Evolutionary conservation across 176 grass and related monocot genomes (phyloP), one percentile per base, ranked within the genome.

Genomic region (Rhynchospora breviuscula): DNA sequence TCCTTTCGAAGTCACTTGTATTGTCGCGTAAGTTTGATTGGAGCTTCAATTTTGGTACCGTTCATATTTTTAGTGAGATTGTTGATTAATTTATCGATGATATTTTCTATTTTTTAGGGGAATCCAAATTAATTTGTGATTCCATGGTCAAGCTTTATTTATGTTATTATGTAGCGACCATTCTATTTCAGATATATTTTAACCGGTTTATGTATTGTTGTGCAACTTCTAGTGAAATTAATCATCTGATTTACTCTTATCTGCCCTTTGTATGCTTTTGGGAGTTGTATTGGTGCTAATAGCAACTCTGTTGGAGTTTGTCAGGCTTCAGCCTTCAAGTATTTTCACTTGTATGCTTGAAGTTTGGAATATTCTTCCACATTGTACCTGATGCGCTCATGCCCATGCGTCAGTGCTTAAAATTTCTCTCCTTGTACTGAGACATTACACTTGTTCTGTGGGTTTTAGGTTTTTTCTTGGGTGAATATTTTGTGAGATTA

Each of bases 301-400:
- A 74, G 46, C 0, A 10, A 74, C 4, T 25, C 4, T 52, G 3
- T 61, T 29, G 68, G 83, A 85, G 68, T 63, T 85, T 77, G 67
- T 85, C 83, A 49, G 83, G 83, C 83, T 85, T 85, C 83, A 49
- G 83, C 68, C 83, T 85, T 85, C 68, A 23, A 58, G 68, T 48
- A 4, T 69, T 29, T 12, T 51, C 47, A 14, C 8, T 26, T 63
- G 5, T 85, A 49, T 62, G 17, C 53, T 85, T 62, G 68, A 48
- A 77, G 67, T 85, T 85, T 75, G 83, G 68, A 77, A 85, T 85
- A 63, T 60, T 23, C 68, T 77, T 51, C 68, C 44, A 49, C 58
- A 70, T 22, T 13, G 6, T 44, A 81, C 60, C 45, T 74, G 2
- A 33, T 14, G 26, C 63, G 1, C 45, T 74, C 2, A 33, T 14